Evolutionary conservation across 78 protist genomes (phyloP), one percentile per base, ranked within the genome.

Genomic region (slime mould (Dictyostelium discoideum)): DNA sequence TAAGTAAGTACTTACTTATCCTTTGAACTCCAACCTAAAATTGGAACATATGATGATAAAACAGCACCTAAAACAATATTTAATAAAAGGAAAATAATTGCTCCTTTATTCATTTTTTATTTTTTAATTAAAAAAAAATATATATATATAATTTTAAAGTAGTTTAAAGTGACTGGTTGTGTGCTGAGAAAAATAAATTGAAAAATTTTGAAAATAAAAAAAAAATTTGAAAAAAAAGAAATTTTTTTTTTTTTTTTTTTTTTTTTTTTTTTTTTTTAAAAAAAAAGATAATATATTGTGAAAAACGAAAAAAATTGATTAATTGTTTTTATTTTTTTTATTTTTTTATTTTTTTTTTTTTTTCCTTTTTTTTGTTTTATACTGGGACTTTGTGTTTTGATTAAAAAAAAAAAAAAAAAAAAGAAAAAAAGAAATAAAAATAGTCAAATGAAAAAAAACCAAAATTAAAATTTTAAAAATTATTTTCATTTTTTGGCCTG

Each of bases 1-100:
- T 44, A 16, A 14, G 6, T 13, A 76, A n/a, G n/a, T 39, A 81
- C 72, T 57, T 65, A 82, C 67, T 88, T 76, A 29, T 87, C 84
- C 7, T 78, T 40, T 42, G 85, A 80, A 29, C 79, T 57, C 93
- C 93, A 88, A 54, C 93, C 93, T 22, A 88, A 39, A 72, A 88
- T 88, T 88, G 93, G 93, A 7, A 80, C 85, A 67, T 65, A 39
- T 11, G 77, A 22, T 9, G 93, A 80, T 11, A 85, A 85, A n/a
- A 88, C 20, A 65, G 86, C 84, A 16, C 48, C 74, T 42, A 85
- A 74, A 65, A 57, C 26, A 60, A 88, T 57, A 83, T 82, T 67
- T 18, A 83, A 40, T 48, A 88, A n/a, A 44, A 88, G 24, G 67
- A 88, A 80, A 73, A 73, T 73, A 32, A 73, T 29, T 13, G 20